Evolutionary conservation across 345 rosid species (phyloP).

Genomic region (Dimocarpus longan): DNA sequence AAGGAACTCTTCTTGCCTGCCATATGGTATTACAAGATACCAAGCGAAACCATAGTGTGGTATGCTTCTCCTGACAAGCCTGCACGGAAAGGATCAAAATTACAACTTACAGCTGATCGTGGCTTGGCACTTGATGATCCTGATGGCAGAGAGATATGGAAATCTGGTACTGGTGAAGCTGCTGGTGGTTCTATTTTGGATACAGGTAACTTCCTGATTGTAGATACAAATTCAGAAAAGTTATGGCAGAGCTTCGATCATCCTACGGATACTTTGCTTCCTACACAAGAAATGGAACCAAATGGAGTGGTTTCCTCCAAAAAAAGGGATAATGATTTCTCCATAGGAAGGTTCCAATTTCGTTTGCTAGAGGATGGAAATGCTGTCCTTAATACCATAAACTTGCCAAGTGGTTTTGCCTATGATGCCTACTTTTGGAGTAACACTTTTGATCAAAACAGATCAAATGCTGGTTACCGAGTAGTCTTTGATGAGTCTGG

Average conservation of each 20-base stretch:
- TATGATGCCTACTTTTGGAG: slow-evolving; percentile 30
- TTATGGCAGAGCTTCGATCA: slow-evolving; percentile 39
- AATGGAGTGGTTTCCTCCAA: slow-evolving; percentile 25
- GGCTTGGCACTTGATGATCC: slow-evolving; percentile 32
- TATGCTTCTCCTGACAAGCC: slow-evolving; percentile 26
- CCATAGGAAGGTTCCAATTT: slow-evolving; percentile 43
- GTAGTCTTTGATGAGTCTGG: slow-evolving; percentile 33
- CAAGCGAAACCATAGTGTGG: slow-evolving; percentile 35
- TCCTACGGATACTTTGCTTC: slow-evolving; percentile 43
- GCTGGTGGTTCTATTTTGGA: slow-evolving; percentile 32
- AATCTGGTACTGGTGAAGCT: neutral
- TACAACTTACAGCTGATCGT: slow-evolving; percentile 20
- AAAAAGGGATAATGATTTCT: slow-evolving; percentile 30
- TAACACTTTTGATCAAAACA: slow-evolving; percentile 1
- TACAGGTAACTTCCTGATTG: slow-evolving; percentile 33
- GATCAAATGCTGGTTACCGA: slow-evolving; percentile 28
- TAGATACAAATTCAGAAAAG: neutral
- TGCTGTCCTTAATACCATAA: slow-evolving; percentile 30
- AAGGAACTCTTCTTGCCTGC: slow-evolving; percentile 33
- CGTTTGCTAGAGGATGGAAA: slow-evolving; percentile 30
- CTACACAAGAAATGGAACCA: slow-evolving; percentile 30
- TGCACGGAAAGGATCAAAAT: slow-evolving; percentile 29
- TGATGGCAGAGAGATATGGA: slow-evolving; percentile 31
- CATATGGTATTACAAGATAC: slow-evolving; percentile 38
- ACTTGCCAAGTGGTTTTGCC: slow-evolving; percentile 19